Base-by-base conservation (phyloP, 805 yeast species). In the Suhomyces vadensis region DNA sequence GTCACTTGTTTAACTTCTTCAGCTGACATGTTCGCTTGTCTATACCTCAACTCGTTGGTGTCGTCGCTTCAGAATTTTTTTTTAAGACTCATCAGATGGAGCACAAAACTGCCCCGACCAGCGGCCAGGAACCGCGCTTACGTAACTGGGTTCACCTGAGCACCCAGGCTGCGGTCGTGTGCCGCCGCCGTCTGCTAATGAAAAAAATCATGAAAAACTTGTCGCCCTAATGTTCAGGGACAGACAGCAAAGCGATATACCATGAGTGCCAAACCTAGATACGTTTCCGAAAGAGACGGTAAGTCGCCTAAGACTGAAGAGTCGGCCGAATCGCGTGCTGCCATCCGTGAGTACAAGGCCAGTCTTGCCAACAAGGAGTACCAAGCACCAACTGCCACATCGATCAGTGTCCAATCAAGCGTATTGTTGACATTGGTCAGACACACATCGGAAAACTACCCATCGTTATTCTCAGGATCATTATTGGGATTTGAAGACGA, bases 401-500 rank as follows among this genome's bases (percentile, higher is more conserved):
- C 71, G 27, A 67, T 78, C 47, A 71, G 70, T 43, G 62, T 79
- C 33, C 75, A 75, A 51, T 79, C 82, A 21, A 71, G 79, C 42
- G 75, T 68, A 58, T 74, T 68, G 77, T 81, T 52, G 53, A 82
- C 83, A 51, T 72, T 87, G 44, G 70, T 83, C 53, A 81, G 83
- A 62, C 86, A 84, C 60, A 80, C 87, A 7, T 73, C 86, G 16
- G 85, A 82, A 44, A 66, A 77, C 53, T 75, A 71, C 57, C 87
- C 90, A 35, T 71, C 79, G 31, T 67, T 80, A 21, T 83, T 76
- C 47, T 72, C 83, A 22, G 95, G 95, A 16, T 82, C 88, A 29
- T 71, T 87, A 43, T 78, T 82, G 45, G 95, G 95, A n/a, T 71
- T 83, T 47, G 88, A 83, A 58, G 78, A 78, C 44, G 78, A 77